Base-by-base conservation (phyloP, 169 alveolate genomes). In the Besnoitia besnoiti region DNA sequence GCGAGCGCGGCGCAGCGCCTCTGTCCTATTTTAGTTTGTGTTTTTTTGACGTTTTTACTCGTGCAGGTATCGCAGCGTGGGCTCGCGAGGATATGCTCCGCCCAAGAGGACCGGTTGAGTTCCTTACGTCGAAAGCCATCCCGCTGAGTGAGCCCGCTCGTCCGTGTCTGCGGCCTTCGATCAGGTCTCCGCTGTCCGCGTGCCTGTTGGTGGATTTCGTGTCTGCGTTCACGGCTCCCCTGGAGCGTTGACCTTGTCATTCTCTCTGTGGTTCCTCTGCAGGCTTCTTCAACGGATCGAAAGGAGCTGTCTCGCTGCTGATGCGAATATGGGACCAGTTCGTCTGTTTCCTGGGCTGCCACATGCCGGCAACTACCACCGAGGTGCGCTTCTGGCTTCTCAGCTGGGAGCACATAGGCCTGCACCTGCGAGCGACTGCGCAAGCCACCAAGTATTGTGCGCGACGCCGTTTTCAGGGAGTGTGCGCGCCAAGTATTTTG, bases 291-390 rank as follows among this genome's bases (percentile, higher is more conserved):
- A 96, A 96, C 90, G 94, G 96, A 47, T 96, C 98, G 49, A 96
- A 96, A 89, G 98, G 98, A n/a, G 96, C 96, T 44, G 97, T 96
- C 77, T 93, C 96, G 49, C 93, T 96, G 47, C 95, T 93, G 85
- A 84, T 96, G 91, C 76, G 85, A 39, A 91, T 96, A 16, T 93
- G 85, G 61, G 95, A 92, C 75, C 98, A 96, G 47, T 80, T 91
- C 40, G 47, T 95, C 51, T 87, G 97, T 92, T 93, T 96, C 35
- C 94, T 96, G 35, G 98, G 98, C 42, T 95, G 98, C 75, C 98
- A 96, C 90, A 90, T 96, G 96, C 98, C 98, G 37, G 95, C 98
- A 12, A 89, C 89, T 12, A 92, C 91, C 85, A 93, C 90, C 82
- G 97, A 95, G 76, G 90, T 95, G 46, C 51, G 97, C 55, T 33